A percentile compares a stretch with the other conserved stretches of the same genome.
These are phyloP conservation scores for Myriosclerotinia duriaeana DNA, from an alignment of 2,329 filamentous ascomycete species.

Conservation along the genomic window DNA sequence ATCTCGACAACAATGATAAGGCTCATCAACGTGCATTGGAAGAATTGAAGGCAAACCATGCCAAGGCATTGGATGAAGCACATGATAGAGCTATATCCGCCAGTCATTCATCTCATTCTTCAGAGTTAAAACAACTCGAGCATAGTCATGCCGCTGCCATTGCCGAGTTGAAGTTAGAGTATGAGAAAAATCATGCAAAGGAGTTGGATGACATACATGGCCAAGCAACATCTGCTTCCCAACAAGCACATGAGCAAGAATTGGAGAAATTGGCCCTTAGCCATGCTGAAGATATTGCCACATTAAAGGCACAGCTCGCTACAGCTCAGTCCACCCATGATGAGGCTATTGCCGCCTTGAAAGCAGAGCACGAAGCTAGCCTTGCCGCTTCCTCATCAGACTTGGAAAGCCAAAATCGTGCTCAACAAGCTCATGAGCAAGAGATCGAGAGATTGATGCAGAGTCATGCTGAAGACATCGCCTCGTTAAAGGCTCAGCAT, in stretches of 20 bases:
- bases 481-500: slow-evolving; percentile 46
- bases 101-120: slow-evolving; percentile 50
- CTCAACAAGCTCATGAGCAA: slow-evolving; percentile 49
- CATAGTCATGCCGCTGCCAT: slow-evolving; percentile 50
- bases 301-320: slow-evolving; percentile 47
- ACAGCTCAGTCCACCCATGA: slow-evolving; percentile 56
- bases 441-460: slow-evolving; percentile 56
- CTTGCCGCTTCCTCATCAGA: background rate
- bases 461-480: slow-evolving; percentile 49
- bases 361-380: background rate
- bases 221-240: slow-evolving; percentile 49
- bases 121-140: slow-evolving; percentile 55
- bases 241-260: slow-evolving; percentile 50
- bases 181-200: slow-evolving; percentile 53
- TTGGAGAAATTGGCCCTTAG: slow-evolving; percentile 55
- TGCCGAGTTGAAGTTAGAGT: slow-evolving; percentile 46
- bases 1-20: slow-evolving; percentile 49
- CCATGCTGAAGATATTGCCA: slow-evolving; percentile 47
- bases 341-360: slow-evolving; percentile 48
- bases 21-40: slow-evolving; percentile 56
- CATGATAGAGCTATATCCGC: slow-evolving; percentile 52
- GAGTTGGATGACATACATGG: slow-evolving; percentile 58
- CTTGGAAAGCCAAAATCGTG: slow-evolving; percentile 29
- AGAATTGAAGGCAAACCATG: slow-evolving; percentile 56
- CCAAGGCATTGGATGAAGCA: slow-evolving; percentile 57